Percentiles rank a stretch among this genome's conserved stretches.
Evolutionary conservation across 495 filamentous ascomycete genomes (phyloP).

Genomic region (Daldinia loculata): DNA sequence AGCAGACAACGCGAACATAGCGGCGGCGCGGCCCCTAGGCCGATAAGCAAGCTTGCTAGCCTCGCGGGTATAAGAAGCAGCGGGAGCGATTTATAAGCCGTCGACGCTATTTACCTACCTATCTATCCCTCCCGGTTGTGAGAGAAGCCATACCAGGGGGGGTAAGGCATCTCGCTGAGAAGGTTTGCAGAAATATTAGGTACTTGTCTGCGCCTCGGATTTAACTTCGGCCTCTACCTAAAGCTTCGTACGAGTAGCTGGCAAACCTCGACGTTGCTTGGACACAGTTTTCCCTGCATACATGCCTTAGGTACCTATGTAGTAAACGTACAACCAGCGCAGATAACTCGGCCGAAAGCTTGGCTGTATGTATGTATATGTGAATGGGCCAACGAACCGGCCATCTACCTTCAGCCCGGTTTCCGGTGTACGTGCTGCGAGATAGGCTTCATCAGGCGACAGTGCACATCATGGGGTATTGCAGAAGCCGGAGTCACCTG

Average conservation of each 20-base stretch:
- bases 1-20: constrained; percentile 4
- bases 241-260: no score
- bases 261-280: background rate
- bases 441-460: background rate
- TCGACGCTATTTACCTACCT: background rate
- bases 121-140: background rate
- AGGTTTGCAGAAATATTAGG: no score
- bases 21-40: constrained; percentile 4
- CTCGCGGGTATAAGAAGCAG: background rate
- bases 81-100: background rate
- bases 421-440: background rate
- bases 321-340: background rate
- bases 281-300: background rate
- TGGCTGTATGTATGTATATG: background rate
- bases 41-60: background rate
- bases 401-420: background rate
- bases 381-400: background rate
- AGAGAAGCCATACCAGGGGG: no score
- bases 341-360: background rate
- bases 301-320: background rate
- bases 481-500: background rate
- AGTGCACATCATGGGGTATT: background rate
- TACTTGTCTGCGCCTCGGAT: background rate
- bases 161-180: no score
- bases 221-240: background rate